Percentiles rank a stretch among this genome's conserved stretches.
Conservation (phyloP, 305 asterid species). For the Plantago rigida region DNA sequence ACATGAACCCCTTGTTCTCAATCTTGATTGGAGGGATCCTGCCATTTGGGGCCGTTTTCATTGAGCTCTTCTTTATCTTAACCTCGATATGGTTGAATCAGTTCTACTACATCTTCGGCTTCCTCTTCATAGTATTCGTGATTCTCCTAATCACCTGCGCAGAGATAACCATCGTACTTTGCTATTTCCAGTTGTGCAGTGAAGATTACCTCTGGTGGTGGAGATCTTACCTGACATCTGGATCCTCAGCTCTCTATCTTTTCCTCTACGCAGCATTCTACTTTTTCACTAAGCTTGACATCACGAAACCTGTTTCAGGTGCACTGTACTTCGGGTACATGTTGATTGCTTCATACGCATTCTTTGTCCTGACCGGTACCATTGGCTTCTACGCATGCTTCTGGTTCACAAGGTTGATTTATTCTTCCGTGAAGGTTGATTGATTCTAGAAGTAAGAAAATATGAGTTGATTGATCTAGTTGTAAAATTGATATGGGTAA, state of each 20-base stretch:
- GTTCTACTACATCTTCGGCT: conserved; percentile 65
- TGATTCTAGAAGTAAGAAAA: background rate
- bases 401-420: conserved; percentile 61
- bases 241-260: conserved; percentile 64
- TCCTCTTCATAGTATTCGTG: conserved; percentile 55
- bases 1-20: conserved; percentile 62
- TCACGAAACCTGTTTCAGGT: conserved; percentile 58
- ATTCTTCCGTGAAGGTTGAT: conserved; percentile 68
- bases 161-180: conserved; percentile 52
- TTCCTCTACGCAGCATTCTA: conserved; percentile 65
- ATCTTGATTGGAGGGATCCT: conserved; percentile 59
- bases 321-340: conserved; percentile 63
- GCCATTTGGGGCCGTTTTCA: conserved; percentile 64
- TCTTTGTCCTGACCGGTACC: conserved; percentile 58
- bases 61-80: conserved; percentile 62
- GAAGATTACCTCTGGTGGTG: conserved; percentile 77
- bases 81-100: conserved; percentile 70
- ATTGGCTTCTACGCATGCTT: conserved; percentile 67
- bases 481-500: background rate
- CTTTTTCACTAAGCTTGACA: conserved; percentile 66
- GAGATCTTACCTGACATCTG: conserved; percentile 64
- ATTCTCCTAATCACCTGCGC: conserved; percentile 64
- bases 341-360: conserved; percentile 56
- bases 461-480: conserved; percentile 1
- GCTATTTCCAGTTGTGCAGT: conserved; percentile 69